Conservation (phyloP, 2,329 filamentous ascomycete species). For the Neonectria neomacrospora region DNA sequence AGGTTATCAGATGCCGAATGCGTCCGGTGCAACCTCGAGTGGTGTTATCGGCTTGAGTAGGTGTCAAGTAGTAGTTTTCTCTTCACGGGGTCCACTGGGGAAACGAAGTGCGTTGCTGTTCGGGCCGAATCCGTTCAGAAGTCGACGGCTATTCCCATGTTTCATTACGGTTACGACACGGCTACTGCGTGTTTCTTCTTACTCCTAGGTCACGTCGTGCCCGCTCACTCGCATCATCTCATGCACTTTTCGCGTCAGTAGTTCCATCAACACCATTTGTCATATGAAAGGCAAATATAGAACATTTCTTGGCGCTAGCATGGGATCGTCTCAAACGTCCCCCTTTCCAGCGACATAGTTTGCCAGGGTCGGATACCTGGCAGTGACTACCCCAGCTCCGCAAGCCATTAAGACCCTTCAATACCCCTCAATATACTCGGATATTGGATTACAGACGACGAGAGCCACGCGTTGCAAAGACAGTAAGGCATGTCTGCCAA, state of each 20-base stretch:
- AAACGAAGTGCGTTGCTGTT: neutral
- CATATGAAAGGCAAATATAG: too few species aligned
- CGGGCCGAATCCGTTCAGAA: neutral
- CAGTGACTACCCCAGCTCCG: neutral
- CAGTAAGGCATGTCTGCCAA: slow-evolving; percentile 37
- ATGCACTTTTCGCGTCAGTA: too few species aligned
- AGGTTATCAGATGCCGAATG: neutral
- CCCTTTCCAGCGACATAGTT: too few species aligned
- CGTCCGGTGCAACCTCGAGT: neutral
- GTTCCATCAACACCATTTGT: too few species aligned
- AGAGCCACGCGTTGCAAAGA: neutral
- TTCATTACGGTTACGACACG: neutral
- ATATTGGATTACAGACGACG: neutral
- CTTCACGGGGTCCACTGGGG: neutral
- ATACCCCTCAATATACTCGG: neutral
- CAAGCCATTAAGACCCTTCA: neutral
- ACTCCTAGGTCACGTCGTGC: too few species aligned
- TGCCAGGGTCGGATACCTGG: too few species aligned
- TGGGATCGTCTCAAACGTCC: too few species aligned
- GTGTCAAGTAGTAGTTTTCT: neutral
- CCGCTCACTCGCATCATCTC: too few species aligned
- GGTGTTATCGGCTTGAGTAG: neutral
- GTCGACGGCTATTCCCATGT: neutral
- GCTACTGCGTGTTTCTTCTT: too few species aligned
- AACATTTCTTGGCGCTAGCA: too few species aligned